These are phyloP conservation scores for Rozella allomycis DNA, from an alignment of 371 early-diverging fungal genomes.

Conservation along the genomic window DNA sequence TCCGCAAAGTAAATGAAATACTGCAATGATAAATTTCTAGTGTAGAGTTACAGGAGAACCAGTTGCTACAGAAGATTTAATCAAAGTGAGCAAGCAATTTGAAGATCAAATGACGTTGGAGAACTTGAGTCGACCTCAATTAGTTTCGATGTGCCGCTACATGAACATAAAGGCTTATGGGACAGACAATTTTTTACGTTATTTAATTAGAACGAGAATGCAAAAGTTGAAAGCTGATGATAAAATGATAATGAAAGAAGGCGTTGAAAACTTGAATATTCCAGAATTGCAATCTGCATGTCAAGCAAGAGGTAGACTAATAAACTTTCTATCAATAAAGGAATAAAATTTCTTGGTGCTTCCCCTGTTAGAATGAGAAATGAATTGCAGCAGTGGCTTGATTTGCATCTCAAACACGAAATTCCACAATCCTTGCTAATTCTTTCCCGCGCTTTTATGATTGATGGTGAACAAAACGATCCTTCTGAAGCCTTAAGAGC, in stretches of 20 bases:
- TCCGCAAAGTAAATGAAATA: constrained; percentile 34
- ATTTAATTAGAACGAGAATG: constrained; percentile 66
- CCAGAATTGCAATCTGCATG: constrained; percentile 71
- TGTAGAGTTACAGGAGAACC: constrained; percentile 65
- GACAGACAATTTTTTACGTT: constrained; percentile 75
- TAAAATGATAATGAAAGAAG: constrained; percentile 59
- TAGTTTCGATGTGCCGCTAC: constrained; percentile 78
- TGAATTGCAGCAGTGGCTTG: constrained; percentile 81
- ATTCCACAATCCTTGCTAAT: constrained; percentile 81
- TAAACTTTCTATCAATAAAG: no score
- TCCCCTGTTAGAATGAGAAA: constrained; percentile 63
- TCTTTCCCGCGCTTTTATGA: constrained; percentile 68
- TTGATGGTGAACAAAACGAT: constrained; percentile 15
- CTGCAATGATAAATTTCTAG: constrained; percentile 12
- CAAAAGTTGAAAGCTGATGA: constrained; percentile 70
- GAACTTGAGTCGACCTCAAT: constrained; percentile 75
- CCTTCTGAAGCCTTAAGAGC: constrained; percentile 66
- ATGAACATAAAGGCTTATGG: constrained; percentile 85
- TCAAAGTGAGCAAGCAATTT: constrained; percentile 62
- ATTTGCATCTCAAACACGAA: constrained; percentile 67
- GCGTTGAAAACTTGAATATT: constrained; percentile 63
- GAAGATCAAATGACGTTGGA: constrained; percentile 79
- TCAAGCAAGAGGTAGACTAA: constrained; percentile 58
- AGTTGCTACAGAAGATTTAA: constrained; percentile 55
- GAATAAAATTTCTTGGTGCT: constrained; percentile 63